These are phyloP conservation scores for Carex scoparia DNA, from an alignment of 176 grass and related monocot genomes.

Conservation along the genomic window DNA sequence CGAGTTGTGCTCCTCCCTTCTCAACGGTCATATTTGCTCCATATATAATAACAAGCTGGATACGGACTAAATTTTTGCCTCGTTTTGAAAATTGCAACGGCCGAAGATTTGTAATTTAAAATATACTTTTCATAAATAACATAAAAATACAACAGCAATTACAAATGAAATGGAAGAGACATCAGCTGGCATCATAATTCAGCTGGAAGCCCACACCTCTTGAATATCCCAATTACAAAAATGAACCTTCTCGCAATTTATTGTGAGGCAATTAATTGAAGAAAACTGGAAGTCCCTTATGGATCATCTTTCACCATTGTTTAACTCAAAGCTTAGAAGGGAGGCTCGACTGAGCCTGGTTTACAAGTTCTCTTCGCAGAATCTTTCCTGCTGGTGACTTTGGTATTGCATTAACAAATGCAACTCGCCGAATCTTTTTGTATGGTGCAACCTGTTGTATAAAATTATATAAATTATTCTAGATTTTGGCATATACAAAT, in stretches of 20 bases:
- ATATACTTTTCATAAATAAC: too few relatives aligned
- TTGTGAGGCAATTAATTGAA: not conserved
- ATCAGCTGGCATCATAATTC: not conserved
- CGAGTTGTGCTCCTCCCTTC: too few relatives aligned
- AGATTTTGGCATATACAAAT: not conserved
- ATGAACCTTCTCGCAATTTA: not conserved
- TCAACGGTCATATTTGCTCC: too few relatives aligned
- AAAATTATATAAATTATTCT: not conserved
- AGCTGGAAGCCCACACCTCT: not conserved
- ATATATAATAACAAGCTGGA: too few relatives aligned
- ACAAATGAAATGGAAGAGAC: not conserved
- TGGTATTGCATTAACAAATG: slow-evolving; percentile 44
- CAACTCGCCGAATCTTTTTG: slow-evolving; percentile 70
- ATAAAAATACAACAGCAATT: not conserved
- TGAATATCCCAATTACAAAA: not conserved
- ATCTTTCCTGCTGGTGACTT: slow-evolving; percentile 67
- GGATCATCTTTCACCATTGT: not conserved
- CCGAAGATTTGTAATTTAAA: too few relatives aligned
- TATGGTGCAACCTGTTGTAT: slow-evolving; percentile 59
- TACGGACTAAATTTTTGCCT: too few relatives aligned
- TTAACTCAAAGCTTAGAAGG: slow-evolving; percentile 50
- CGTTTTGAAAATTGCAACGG: too few relatives aligned
- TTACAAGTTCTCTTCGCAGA: slow-evolving; percentile 44
- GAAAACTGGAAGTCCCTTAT: not conserved
- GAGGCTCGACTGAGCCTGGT: slow-evolving; percentile 35